Evolutionary conservation across 2,329 filamentous ascomycete species (phyloP).

Genomic region (Fusarium sp.): DNA sequence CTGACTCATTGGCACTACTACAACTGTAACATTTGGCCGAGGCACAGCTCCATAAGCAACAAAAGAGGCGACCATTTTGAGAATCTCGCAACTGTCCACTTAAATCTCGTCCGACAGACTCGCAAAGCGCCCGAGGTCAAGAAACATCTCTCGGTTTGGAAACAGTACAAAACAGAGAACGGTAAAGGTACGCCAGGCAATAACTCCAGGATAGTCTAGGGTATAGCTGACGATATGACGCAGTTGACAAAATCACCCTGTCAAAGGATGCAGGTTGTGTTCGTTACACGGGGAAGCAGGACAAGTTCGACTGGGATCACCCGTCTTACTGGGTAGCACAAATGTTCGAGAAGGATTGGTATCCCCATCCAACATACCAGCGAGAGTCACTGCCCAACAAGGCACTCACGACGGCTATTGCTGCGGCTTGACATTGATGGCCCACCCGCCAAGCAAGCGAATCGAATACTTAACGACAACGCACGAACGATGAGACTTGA

Average conservation of each 20-base stretch:
- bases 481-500: neutral
- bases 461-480: neutral
- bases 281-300: conserved; percentile 45
- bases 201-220: neutral
- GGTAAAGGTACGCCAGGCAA: conserved; percentile 30
- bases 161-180: conserved; percentile 42
- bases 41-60: conserved; percentile 44
- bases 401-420: neutral
- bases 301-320: conserved; percentile 54
- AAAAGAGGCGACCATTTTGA: conserved; percentile 47
- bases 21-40: conserved; percentile 52
- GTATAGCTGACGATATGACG: conserved; percentile 11
- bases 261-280: neutral
- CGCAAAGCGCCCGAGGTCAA: conserved; percentile 41
- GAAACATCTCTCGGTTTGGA: conserved; percentile 47
- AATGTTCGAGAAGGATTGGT: conserved; percentile 60
- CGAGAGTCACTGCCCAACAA: conserved; percentile 35
- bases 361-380: conserved; percentile 50
- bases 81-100: conserved; percentile 51
- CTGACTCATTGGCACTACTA: conserved; percentile 66
- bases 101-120: conserved; percentile 51
- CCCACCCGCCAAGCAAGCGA: neutral
- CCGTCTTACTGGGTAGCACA: conserved; percentile 61
- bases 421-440: neutral
- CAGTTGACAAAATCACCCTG: conserved; percentile 13